Conservation (phyloP, 306 rosid genomes). For the Dalbergia cultrata region DNA sequence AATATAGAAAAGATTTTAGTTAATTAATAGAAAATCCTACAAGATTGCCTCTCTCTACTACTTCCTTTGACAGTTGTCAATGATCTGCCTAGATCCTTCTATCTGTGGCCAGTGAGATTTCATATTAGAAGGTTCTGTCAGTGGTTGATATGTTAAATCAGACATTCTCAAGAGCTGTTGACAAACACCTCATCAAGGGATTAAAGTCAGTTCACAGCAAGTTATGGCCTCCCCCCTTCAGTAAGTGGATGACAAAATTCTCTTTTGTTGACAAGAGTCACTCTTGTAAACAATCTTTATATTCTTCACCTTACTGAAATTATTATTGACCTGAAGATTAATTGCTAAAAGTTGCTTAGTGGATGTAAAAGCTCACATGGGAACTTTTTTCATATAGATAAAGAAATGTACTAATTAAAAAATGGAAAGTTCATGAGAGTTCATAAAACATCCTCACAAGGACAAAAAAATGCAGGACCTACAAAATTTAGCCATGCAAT, state of each 20-base stretch:
- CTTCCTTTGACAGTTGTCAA: background rate
- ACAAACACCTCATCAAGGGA: background rate
- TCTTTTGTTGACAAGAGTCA: background rate
- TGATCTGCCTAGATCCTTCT: background rate
- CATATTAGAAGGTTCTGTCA: background rate
- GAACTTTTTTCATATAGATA: too few species aligned
- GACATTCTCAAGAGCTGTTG: background rate
- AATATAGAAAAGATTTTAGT: conserved; percentile 13
- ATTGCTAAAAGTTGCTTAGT: background rate
- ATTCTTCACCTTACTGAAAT: background rate
- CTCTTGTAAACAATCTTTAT: background rate
- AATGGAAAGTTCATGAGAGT: too few species aligned
- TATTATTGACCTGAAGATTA: background rate
- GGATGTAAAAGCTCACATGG: background rate
- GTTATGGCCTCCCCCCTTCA: background rate
- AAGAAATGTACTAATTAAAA: too few species aligned
- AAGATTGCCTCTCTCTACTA: background rate
- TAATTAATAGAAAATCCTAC: conserved; percentile 33
- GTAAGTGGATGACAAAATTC: background rate
- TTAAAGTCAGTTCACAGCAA: background rate
- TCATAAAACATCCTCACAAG: too few species aligned
- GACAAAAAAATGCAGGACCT: too few species aligned
- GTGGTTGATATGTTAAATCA: background rate
- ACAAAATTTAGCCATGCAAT: too few species aligned
- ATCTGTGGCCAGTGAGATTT: background rate